Conservation (phyloP, 805 yeast genomes). For the Dipodascus geniculatus region DNA sequence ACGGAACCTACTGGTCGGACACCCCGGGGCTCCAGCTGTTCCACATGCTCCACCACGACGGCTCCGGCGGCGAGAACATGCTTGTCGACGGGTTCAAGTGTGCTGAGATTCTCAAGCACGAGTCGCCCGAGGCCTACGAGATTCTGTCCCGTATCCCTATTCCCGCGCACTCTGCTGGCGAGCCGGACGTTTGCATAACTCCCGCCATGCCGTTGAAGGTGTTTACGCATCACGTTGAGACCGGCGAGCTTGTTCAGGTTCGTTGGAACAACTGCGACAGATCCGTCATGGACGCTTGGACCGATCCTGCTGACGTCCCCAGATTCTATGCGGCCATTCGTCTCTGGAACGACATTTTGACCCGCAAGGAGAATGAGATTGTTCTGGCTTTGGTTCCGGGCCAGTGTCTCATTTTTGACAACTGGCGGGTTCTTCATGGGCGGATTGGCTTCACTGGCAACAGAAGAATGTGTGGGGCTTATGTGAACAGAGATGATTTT, state of each 20-base stretch:
- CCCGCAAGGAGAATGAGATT: slow-evolving; percentile 38
- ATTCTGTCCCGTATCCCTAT: slow-evolving; percentile 38
- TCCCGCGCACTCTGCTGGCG: slow-evolving; percentile 71
- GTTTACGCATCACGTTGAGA: slow-evolving; percentile 36
- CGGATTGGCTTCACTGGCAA: slow-evolving; percentile 56
- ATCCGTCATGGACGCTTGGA: slow-evolving; percentile 43
- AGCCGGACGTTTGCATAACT: slow-evolving; percentile 46
- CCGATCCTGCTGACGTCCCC: slow-evolving; percentile 33
- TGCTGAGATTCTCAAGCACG: slow-evolving; percentile 36
- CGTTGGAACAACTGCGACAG: slow-evolving; percentile 67
- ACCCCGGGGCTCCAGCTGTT: slow-evolving; percentile 63
- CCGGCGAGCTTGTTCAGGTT: slow-evolving; percentile 46
- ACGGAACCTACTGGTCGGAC: slow-evolving; percentile 65
- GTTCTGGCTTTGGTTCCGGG: slow-evolving; percentile 51
- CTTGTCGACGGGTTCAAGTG: slow-evolving; percentile 56
- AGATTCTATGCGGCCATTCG: slow-evolving; percentile 44
- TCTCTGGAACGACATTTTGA: slow-evolving; percentile 43
- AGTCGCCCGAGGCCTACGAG: slow-evolving; percentile 40
- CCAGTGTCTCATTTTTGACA: slow-evolving; percentile 54
- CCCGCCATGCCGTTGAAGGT: slow-evolving; percentile 47
- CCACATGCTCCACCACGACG: slow-evolving; percentile 49
- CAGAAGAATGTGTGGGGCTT: slow-evolving; percentile 64
- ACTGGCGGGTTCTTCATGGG: slow-evolving; percentile 63
- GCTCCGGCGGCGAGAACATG: slow-evolving; percentile 56
- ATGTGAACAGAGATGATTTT: slow-evolving; percentile 57